These are phyloP conservation scores for Aspergillus viridinutans DNA, from an alignment of 2,329 filamentous ascomycete species.

Conservation along the genomic window DNA sequence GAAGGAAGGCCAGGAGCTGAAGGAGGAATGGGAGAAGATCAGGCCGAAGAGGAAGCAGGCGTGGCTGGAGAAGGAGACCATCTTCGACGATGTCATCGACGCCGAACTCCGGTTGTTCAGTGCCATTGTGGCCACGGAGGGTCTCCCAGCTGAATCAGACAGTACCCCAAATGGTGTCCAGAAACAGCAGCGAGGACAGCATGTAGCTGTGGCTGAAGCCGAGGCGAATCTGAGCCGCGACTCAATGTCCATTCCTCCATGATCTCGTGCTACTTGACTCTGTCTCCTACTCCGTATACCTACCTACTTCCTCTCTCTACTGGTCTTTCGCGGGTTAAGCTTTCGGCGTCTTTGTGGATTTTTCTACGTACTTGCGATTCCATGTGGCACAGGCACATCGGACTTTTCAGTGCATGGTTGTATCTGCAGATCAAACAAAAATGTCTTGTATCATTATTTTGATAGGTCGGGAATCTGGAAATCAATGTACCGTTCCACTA, in stretches of 20 bases:
- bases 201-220: neutral
- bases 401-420: neutral
- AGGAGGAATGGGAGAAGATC: conserved; percentile 37
- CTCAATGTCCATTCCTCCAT: conserved; percentile 7
- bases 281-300: neutral
- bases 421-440: neutral
- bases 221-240: conserved; percentile 4
- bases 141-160: neutral
- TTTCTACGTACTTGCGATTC: neutral
- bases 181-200: conserved; percentile 2
- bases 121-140: conserved; percentile 19
- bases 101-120: conserved; percentile 38
- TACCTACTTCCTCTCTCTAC: neutral
- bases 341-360: neutral
- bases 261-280: conserved; percentile 1
- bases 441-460: neutral
- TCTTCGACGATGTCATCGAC: conserved; percentile 42
- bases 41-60: conserved; percentile 34
- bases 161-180: conserved; percentile 17
- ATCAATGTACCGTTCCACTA: neutral
- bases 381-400: neutral
- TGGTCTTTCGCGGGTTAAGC: neutral
- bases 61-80: conserved; percentile 41
- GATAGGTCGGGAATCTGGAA: neutral
- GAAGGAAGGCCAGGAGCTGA: conserved; percentile 38